Evolutionary conservation across 139 green algal genomes (phyloP), one percentile per base, ranked within the genome.

Genomic region (Tetradesmus obliquus): DNA sequence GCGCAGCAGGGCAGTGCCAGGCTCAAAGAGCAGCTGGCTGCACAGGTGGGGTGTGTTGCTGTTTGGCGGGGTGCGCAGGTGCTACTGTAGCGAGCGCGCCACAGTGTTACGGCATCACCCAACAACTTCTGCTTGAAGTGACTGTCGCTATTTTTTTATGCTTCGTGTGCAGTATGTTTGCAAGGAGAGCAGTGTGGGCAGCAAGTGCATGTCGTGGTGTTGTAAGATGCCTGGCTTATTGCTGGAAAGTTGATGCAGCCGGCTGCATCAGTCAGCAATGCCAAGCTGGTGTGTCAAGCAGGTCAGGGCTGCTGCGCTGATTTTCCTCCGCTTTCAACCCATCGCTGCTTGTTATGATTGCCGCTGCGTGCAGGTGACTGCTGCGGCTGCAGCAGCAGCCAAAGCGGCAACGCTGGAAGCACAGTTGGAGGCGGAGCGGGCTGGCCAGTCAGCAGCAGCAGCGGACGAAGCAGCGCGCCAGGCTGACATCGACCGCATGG

Each of bases 401-500:
- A 82, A n/a, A 32, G 82, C 90, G 15, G 91, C 88, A 62, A 82
- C 90, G 5, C 79, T 92, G 62, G 91, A 95, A 82, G 91, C 93
- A 6, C 45, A 90, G 88, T 80, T 94, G n/a, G 84, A 89, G 69
- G 87, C 88, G 22, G 94, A 94, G 91, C 82, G 92, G 0, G 89
- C 92, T 3, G 76, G 66, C 1, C 91, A 91, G 76, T 82, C 86
- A 15, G 92, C 92, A 45, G n/a, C 87, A 22, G 53, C 79, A 17
- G 81, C 15, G 12, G 91, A 94, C 54, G 92, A 94, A 10, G 81
- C 80, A 22, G 88, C 92, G 1, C 87, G 94, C 10, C 57, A 82
- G 2, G 82, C 71, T 0, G 94, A 96, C 86, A 88, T 96, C 51
- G 91, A 94, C 8, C 91, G 94, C 1, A 80, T 94, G 66, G 89